Evolutionary conservation across 2,329 filamentous ascomycete species (phyloP).

Genomic region (Colletotrichum nymphaeae): DNA sequence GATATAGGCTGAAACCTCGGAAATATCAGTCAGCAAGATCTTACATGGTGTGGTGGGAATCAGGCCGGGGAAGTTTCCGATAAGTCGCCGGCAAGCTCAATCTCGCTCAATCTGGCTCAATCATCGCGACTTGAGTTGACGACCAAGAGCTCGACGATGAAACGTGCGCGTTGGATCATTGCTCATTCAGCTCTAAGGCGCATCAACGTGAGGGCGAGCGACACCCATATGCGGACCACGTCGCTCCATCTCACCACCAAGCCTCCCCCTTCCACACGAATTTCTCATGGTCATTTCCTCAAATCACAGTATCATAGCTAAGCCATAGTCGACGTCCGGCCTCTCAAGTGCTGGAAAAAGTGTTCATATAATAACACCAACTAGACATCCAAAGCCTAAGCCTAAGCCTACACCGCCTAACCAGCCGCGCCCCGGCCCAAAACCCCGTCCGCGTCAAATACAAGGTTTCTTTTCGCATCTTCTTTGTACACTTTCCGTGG

Average conservation of each 20-base stretch:
- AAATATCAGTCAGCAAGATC: background rate
- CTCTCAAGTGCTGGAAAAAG: slow-evolving; percentile 2
- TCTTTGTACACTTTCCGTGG: slow-evolving; percentile 30
- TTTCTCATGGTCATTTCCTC: background rate
- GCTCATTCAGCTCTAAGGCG: no score
- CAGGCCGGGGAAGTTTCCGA: background rate
- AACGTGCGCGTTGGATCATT: background rate
- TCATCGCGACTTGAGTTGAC: background rate
- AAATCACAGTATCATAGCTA: background rate
- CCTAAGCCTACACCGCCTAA: slow-evolving; percentile 34
- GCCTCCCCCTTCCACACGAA: no score
- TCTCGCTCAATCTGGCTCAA: background rate
- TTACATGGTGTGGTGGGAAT: background rate
- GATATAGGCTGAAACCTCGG: no score
- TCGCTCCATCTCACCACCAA: background rate
- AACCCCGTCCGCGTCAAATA: slow-evolving; percentile 25
- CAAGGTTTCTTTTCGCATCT: slow-evolving; percentile 13
- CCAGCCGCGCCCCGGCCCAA: slow-evolving; percentile 32
- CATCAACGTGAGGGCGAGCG: no score
- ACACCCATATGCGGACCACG: no score
- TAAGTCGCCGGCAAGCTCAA: background rate
- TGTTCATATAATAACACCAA: slow-evolving; percentile 16
- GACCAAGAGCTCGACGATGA: background rate
- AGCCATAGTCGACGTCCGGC: background rate
- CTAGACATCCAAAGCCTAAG: slow-evolving; percentile 26